Conservation (phyloP, 495 filamentous ascomycete species). For the Penicillium pancosmium region DNA sequence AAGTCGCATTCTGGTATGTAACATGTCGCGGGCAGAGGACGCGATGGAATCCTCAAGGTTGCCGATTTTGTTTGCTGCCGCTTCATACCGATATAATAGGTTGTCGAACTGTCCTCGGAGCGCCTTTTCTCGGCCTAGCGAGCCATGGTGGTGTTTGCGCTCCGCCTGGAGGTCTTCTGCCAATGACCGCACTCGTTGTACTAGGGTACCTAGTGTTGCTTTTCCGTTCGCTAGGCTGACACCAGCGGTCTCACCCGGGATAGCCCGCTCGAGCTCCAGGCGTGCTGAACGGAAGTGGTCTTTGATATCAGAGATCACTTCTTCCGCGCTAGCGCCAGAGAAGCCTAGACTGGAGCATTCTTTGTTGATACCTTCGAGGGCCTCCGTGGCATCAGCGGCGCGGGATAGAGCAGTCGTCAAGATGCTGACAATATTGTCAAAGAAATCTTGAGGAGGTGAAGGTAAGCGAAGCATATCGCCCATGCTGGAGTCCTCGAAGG, state of each 20-base stretch:
- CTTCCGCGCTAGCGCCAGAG: conserved; percentile 43
- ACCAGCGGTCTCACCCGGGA: conserved; percentile 63
- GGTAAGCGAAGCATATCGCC: conserved; percentile 34
- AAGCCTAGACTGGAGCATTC: conserved; percentile 60
- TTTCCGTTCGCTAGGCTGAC: conserved; percentile 40
- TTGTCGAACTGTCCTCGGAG: conserved; percentile 49
- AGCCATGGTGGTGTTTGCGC: conserved; percentile 31
- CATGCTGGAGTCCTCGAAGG: conserved; percentile 37
- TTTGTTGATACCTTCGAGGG: conserved; percentile 41
- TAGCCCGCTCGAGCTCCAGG: conserved; percentile 65
- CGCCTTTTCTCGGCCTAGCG: conserved; percentile 36
- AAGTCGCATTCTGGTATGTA: conserved; percentile 45
- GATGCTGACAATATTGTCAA: conserved; percentile 35
- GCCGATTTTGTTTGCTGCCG: conserved; percentile 44
- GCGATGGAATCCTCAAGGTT: conserved; percentile 59
- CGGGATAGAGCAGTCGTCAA: conserved; percentile 39
- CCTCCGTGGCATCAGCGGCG: conserved; percentile 38
- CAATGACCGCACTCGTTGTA: conserved; percentile 40
- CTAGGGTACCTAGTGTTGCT: conserved; percentile 41
- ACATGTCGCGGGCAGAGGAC: conserved; percentile 55
- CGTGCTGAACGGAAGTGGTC: conserved; percentile 64
- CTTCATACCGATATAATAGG: conserved; percentile 40
- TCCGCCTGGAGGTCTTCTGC: conserved; percentile 40
- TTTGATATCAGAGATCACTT: conserved; percentile 55
- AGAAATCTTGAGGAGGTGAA: conserved; percentile 44